Evolutionary conservation across 495 filamentous ascomycete species (phyloP).

Genomic region (Talaromyces trachyspermus): DNA sequence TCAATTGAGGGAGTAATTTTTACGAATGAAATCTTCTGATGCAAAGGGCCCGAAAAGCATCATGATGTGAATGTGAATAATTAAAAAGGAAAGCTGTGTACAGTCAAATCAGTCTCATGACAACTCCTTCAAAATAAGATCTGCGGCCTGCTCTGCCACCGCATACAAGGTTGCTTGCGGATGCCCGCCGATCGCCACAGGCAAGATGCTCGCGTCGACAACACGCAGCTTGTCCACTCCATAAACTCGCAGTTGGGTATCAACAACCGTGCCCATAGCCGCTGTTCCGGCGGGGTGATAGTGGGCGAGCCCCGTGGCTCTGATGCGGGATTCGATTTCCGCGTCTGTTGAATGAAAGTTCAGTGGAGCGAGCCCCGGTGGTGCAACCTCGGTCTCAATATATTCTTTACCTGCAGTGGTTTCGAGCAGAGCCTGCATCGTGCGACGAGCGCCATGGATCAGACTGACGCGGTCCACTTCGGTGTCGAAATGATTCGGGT

Average conservation of each 20-base stretch:
- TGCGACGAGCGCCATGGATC: constrained; percentile 2
- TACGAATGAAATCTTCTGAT: too few species aligned
- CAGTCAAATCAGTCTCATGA: too few species aligned
- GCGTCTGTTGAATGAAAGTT: constrained; percentile 14
- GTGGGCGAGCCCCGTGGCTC: constrained; percentile 12
- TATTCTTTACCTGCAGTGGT: constrained; percentile 8
- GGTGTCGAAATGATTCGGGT: constrained; percentile 16
- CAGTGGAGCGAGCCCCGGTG: constrained; percentile 8
- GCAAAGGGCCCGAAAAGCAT: too few species aligned
- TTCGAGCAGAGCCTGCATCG: neutral
- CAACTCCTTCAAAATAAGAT: too few species aligned
- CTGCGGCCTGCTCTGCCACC: constrained; percentile 41
- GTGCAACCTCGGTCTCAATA: constrained; percentile 11
- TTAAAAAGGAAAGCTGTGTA: too few species aligned
- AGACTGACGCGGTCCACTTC: constrained; percentile 14
- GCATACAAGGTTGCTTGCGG: constrained; percentile 29
- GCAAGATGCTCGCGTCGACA: constrained; percentile 34
- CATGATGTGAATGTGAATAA: too few species aligned
- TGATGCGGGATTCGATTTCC: constrained; percentile 16
- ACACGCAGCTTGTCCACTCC: constrained; percentile 32
- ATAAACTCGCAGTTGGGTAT: constrained; percentile 26
- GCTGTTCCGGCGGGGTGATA: constrained; percentile 41
- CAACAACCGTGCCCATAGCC: constrained; percentile 46
- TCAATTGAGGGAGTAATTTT: too few species aligned
- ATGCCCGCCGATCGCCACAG: constrained; percentile 23